Evolutionary conservation across 1,139 yeast genomes (phyloP).

Genomic region (Hansenula sp.): DNA sequence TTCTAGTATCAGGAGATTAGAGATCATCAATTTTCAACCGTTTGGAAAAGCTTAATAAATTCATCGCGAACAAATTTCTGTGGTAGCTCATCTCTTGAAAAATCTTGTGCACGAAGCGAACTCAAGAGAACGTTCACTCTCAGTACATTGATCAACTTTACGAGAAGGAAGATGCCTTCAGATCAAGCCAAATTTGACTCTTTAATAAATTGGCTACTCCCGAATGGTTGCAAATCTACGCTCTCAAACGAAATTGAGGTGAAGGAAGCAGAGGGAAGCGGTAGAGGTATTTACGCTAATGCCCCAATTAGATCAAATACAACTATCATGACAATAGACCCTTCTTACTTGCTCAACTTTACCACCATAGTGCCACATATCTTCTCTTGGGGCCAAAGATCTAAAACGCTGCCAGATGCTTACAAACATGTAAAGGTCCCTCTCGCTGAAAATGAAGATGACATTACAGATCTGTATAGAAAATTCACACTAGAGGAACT

Average conservation of each 20-base stretch:
- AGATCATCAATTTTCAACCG: too few relatives aligned
- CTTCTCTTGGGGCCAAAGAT: constrained; percentile 25
- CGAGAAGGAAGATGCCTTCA: not conserved
- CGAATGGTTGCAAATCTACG: not conserved
- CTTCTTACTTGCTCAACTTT: constrained; percentile 55
- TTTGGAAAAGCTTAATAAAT: too few relatives aligned
- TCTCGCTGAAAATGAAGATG: constrained; percentile 21
- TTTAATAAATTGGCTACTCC: not conserved
- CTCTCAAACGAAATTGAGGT: not conserved
- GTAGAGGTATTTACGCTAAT: constrained; percentile 59
- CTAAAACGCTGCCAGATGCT: constrained; percentile 21
- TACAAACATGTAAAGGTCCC: constrained; percentile 20
- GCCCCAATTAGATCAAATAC: constrained; percentile 35
- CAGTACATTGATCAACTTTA: not conserved
- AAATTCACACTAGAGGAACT: constrained; percentile 19
- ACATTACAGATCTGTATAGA: constrained; percentile 26
- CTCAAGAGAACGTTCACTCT: not conserved
- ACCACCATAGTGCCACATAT: constrained; percentile 48
- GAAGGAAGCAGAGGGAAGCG: constrained; percentile 29
- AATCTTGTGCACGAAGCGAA: too few relatives aligned
- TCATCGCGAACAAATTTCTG: too few relatives aligned
- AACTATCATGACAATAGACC: constrained; percentile 53
- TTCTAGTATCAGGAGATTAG: too few relatives aligned
- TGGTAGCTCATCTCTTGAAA: too few relatives aligned
- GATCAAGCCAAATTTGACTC: not conserved